Conservation (phyloP, 495 filamentous ascomycete species). For the Tirmania nivea region DNA sequence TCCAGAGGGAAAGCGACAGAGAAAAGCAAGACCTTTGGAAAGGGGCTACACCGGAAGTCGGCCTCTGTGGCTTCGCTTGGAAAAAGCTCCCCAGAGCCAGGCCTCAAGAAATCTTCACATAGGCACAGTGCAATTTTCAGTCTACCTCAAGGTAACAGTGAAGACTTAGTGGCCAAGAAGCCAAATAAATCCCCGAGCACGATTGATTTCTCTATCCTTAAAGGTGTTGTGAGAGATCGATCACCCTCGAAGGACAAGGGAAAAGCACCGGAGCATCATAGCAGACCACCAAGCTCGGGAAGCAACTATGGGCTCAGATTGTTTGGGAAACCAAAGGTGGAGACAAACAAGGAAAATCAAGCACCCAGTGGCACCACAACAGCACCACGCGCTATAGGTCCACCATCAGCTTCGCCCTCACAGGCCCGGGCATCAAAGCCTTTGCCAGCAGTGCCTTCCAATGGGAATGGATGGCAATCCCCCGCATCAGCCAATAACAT, state of each 20-base stretch:
- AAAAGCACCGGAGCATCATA: slow-evolving; percentile 15
- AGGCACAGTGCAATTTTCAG: neutral
- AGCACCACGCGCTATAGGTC: neutral
- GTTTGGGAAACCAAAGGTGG: slow-evolving; percentile 7
- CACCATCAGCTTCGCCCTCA: neutral
- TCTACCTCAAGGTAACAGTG: neutral
- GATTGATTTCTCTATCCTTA: slow-evolving; percentile 8
- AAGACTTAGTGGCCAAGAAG: neutral
- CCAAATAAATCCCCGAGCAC: slow-evolving; percentile 2
- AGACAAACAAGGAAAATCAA: slow-evolving; percentile 19
- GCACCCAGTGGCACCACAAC: neutral
- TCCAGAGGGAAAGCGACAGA: slow-evolving; percentile 11
- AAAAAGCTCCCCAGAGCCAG: neutral
- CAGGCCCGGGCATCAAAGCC: too few relatives aligned
- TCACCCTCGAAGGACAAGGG: slow-evolving; percentile 14
- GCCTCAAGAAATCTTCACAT: neutral
- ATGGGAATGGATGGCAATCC: slow-evolving; percentile 2
- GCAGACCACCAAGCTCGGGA: slow-evolving; percentile 11
- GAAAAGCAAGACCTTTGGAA: slow-evolving; percentile 10
- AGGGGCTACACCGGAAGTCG: slow-evolving; percentile 14
- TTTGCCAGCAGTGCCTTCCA: neutral
- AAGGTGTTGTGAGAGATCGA: slow-evolving; percentile 1
- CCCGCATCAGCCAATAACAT: slow-evolving; percentile 4
- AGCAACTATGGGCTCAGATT: slow-evolving; percentile 4
- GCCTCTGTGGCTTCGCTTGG: slow-evolving; percentile 14